Conservation (phyloP, 2,329 filamentous ascomycete genomes). For the Botrytis aclada region DNA sequence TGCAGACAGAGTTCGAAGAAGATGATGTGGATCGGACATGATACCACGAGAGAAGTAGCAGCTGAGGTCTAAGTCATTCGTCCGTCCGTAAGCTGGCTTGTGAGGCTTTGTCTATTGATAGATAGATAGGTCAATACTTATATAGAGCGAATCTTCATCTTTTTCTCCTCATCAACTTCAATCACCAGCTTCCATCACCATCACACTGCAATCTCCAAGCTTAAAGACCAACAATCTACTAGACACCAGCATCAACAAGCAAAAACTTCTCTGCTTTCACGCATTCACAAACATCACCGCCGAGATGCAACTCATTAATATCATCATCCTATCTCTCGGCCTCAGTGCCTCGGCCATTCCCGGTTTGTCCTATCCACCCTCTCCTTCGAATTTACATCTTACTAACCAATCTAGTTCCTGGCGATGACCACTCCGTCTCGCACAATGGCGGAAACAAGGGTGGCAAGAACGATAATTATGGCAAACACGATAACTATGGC, state of each 20-base stretch:
- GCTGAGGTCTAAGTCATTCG: not conserved
- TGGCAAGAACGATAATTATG: not conserved
- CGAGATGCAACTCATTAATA: conserved; percentile 5
- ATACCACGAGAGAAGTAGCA: not conserved
- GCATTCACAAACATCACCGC: not conserved
- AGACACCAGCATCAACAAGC: not conserved
- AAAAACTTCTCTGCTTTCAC: not conserved
- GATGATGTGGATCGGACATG: not conserved
- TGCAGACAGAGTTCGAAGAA: not conserved
- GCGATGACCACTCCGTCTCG: not conserved
- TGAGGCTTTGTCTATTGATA: not conserved
- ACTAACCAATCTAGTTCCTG: not conserved
- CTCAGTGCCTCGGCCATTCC: not conserved
- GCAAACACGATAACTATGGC: not conserved
- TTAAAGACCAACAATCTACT: not conserved
- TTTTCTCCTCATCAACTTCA: not conserved
- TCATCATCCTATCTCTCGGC: not conserved
- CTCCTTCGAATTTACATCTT: not conserved
- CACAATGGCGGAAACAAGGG: not conserved
- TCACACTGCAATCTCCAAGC: not conserved
- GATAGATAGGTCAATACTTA: not conserved
- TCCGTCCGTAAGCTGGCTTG: not conserved
- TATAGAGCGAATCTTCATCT: not conserved
- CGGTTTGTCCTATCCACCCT: not conserved
- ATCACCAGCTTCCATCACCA: not conserved